Evolutionary conservation across 176 grass and related monocot species (phyloP), one percentile per base, ranked within the genome.

Genomic region (Coix lacrymajobi): DNA sequence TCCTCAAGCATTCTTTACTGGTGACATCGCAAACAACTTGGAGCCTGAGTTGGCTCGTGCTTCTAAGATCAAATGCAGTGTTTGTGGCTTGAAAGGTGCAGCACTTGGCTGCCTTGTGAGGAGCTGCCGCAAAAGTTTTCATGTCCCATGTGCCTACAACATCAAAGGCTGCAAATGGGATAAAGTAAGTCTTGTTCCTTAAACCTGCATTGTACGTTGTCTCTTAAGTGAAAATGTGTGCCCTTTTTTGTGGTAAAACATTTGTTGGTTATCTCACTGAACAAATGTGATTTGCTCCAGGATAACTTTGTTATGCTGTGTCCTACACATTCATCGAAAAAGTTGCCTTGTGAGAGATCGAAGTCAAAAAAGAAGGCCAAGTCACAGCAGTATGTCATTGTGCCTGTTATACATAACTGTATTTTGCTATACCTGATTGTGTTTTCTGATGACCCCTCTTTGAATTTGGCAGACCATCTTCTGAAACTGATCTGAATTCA

Each of bases 41-140:
- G 93, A 96, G 74, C 81, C 85, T 58, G 93, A 96, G 80, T 79
- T 99, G 74, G 85, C 64, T 36, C 89, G 96, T 66, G 83, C 96
- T 34, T 95, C 89, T 31, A 99, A 99, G 81, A 99, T 99, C 70
- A 99, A 99, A 74, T 99, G 96, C 41, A 88, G 83, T 78, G 84
- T 89, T 78, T 99, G 93, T 66, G 91, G 89, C 34, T 78, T 99
- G 52, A 99, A 99, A 85, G 96, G 96, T 37, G 96, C 96, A 74
- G 96, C 96, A 69, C 91, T 99, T 65, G 93, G 96, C 17, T 99
- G 93, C 71, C 94, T 93, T 89, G 82, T 89, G 39, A 96, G 87
- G 85, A 96, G 92, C 78, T 99, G 96, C 86, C 88, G 91, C 45
- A 91, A 90, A 56, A 99, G 96, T 83, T 99, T 83, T 78, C 96